Base-by-base conservation (phyloP, 2,329 filamentous ascomycete species). In the Thelonectria discophora region DNA sequence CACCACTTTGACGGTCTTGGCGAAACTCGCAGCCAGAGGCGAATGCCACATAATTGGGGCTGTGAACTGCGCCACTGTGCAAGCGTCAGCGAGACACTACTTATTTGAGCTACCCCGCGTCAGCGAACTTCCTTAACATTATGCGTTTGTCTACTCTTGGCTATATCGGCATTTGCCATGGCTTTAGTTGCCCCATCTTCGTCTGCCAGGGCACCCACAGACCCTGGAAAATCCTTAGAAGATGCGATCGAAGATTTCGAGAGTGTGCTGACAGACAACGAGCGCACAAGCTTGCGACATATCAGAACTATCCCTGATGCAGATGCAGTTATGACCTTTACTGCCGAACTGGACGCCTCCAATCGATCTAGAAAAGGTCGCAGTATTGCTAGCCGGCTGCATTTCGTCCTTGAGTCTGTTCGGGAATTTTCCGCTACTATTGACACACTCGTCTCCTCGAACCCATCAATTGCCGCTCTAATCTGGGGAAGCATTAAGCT, bases 401-500 rank as follows among this genome's bases (percentile, higher is more conserved):
- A 59, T 37, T 63, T 69, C 0, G 64, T 80, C 12, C 68, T 82
- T 11, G 63, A 73, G 12, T 78, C 75, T 7, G 69, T 79, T 5
- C 75, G 76, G 15, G 68, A 74, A 2, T 81, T 80, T 55, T 76
- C 75, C 6, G 47, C 67, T 15, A 55, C 80, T 13, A 55, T 79
- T 2, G 74, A 76, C 17, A 78, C 74, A 1, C 76, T 76, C n/a
- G 73, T 77, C 21, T 77, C 76, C 1, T 74, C 77, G 0, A 63
- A 79, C 55, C 74, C 74, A 1, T 65, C 70, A 20, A 75, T 79
- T 21, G 75, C 79, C 7, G 77, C 76, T 4, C 66, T 81, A 2
- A 72, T 82, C 18, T 82, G 79, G 80, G 80, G 80, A 1, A 79
- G 75, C 43, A 68, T 81, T 3, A 78, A 77, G 60, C 61, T 82